Evolutionary conservation across 805 yeast genomes (phyloP), one percentile per base, ranked within the genome.

Genomic region (Starmerella vitae): DNA sequence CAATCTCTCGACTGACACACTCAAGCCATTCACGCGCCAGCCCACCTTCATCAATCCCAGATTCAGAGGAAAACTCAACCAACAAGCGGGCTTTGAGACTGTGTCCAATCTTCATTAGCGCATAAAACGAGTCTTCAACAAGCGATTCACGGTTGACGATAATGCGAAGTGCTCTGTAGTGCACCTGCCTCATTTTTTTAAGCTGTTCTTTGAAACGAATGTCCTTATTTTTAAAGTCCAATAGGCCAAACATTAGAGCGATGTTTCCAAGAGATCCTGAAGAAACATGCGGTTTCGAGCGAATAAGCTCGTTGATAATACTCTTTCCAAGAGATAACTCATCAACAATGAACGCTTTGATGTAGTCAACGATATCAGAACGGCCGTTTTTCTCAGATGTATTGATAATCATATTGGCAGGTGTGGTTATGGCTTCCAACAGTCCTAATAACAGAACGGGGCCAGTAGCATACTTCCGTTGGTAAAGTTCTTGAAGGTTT

Each of bases 21-120:
- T 86, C 96, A 54, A 78, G 86, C 98, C 98, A 91, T 58, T 91
- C 99, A 53, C 99, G 68, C 0, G 96, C 82, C 13, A 91, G 77
- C 30, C 99, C 99, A 49, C 99, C 99, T 3, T 94, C 98, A 66
- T 91, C 99, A 35, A 91, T 82, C 49, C 97, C 99, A 39, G 79
- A 79, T 59, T 91, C 99, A 1, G 94, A 94, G 46, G 76, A 76
- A 63, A 91, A 91, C n/a, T 70, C 70, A 30, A 91, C 74, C 36
- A 79, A 86, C 49, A 91, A 62, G 4, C 46, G 48, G 8, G 41
- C 36, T 15, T 28, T 31, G 13, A 44, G 40, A 53, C 85, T 73
- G 40, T 79, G 88, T 24, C 74, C 72, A 51, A 84, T 82, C 66
- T 78, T 83, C 55, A 83, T 82, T 30, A 86, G 60, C 1, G 88